Evolutionary conservation across 495 filamentous ascomycete species (phyloP).

Genomic region (Neurospora sp.): DNA sequence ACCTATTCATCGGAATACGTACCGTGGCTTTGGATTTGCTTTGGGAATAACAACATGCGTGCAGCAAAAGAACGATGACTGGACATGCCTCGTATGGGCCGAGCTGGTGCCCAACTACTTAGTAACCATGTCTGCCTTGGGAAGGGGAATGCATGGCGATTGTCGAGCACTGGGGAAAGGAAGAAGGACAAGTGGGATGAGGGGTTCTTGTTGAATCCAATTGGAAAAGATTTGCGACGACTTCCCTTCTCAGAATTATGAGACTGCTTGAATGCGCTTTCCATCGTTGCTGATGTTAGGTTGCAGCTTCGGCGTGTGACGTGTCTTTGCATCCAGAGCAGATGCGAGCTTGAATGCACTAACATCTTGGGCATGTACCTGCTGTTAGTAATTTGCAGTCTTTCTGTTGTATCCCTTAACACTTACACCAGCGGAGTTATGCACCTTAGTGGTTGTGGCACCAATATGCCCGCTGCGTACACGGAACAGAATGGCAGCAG

Average conservation of each 20-base stretch:
- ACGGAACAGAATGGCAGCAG: not conserved
- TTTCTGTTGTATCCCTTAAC: not conserved
- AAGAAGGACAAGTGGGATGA: not conserved
- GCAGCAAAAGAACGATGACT: not conserved
- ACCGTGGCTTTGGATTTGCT: not conserved
- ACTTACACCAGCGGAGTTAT: not conserved
- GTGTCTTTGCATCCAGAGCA: not conserved
- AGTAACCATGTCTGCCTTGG: not conserved
- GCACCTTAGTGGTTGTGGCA: not conserved
- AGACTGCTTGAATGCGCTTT: not conserved
- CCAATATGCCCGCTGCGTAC: not conserved
- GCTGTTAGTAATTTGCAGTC: not conserved
- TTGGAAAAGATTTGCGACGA: not conserved
- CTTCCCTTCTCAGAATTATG: not conserved
- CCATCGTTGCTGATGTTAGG: not conserved
- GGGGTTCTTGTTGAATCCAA: not conserved
- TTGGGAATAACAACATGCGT: not conserved
- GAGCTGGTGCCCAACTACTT: not conserved
- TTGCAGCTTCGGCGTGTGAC: not conserved
- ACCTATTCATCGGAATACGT: not conserved
- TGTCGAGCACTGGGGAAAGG: not conserved
- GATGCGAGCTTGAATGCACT: not conserved
- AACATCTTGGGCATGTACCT: not conserved
- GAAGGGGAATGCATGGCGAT: not conserved
- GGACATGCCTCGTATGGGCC: not conserved